Base-by-base conservation (phyloP, 768 basidiomycete species). In the Boletellus ananiceps region DNA sequence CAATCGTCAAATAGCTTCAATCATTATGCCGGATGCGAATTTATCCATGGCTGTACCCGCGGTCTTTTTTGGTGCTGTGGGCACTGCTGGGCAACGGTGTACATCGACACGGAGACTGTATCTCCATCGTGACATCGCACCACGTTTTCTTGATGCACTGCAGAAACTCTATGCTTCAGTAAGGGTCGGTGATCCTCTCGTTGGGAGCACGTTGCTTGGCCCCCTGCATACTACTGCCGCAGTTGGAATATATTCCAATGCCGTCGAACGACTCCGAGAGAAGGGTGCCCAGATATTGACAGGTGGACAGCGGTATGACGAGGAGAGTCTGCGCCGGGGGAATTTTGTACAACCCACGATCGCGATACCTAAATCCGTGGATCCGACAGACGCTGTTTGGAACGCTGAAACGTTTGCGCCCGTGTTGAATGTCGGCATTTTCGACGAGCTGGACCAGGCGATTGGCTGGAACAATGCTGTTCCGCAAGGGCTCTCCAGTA, bases 1-100 rank as follows among this genome's bases (percentile, higher is more conserved):
- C 40, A 36, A 44, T 57, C 39, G 47, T 50, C 46, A 49, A 52
- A 53, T 66, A 93, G 93, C 94, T 55, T 84, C 91, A 35, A 84
- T 96, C 58, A 78, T 98, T 56, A 88, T 96, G 81, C 81, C 89
- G 43, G 95, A 96, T 71, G 94, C 95, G 16, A 93, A 96, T 69
- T 79, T 96, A 19, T 77, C 79, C 29, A 82, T 96, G 57, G 94
- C 95, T 33, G 81, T 96, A 14, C 89, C 89, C 13, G 81, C 92
- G 4, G 87, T 94, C 25, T 90, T 93, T 67, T 97, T 97, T 70
- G 90, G 94, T 33, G 91, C 95, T 25, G 84, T 96, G 39, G 95
- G 95, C 29, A 86, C 84, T 31, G 78, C 82, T 9, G 79, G 79
- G 14, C 77, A 78, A 56, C 80, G 86, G 39, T 97, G 95, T 73